Evolutionary conservation across 345 rosid species (phyloP).

Genomic region (Eucalyptus erythrocorys): DNA sequence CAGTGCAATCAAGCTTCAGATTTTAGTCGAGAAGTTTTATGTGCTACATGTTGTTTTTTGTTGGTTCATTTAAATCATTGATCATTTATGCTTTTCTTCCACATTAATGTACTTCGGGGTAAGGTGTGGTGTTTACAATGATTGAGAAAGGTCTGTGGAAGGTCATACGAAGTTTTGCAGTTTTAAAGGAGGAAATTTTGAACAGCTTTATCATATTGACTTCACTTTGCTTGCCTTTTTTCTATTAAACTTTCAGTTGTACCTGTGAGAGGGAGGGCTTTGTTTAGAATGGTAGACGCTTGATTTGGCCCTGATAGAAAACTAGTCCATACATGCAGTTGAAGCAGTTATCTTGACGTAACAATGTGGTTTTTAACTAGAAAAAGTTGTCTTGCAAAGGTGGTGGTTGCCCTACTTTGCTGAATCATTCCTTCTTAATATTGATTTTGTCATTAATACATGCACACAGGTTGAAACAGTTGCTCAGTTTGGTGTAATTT

Average conservation of each 20-base stretch:
- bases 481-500: constrained; percentile 97
- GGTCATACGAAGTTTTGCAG: background rate
- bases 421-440: background rate
- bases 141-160: background rate
- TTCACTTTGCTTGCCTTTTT: background rate
- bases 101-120: background rate
- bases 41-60: background rate
- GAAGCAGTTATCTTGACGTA: background rate
- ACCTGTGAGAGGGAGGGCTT: background rate
- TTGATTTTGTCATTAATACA: background rate
- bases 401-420: background rate
- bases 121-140: background rate
- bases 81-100: background rate
- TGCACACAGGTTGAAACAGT: constrained; percentile 78
- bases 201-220: background rate
- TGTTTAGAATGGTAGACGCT: background rate
- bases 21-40: background rate
- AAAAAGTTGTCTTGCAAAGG: background rate
- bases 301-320: background rate
- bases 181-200: background rate
- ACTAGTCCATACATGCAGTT: background rate
- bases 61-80: background rate
- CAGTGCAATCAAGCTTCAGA: background rate
- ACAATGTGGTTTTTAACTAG: background rate
- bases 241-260: background rate